Percentiles rank a stretch among this genome's conserved stretches.
These are phyloP conservation scores for Aspergillus fumigatiaffinis DNA, from an alignment of 2,329 filamentous ascomycete species.

Conservation along the genomic window DNA sequence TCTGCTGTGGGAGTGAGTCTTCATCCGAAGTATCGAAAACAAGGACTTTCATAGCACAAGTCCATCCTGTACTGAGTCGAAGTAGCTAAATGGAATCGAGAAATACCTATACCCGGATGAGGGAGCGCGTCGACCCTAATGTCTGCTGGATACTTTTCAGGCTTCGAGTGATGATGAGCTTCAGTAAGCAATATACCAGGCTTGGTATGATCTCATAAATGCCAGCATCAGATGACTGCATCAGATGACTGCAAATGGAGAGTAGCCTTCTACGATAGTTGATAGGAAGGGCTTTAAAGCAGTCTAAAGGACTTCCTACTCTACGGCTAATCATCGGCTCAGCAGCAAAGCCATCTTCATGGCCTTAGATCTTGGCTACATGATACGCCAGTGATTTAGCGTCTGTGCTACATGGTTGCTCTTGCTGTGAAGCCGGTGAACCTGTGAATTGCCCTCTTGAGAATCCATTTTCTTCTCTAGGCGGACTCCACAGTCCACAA, in stretches of 20 bases:
- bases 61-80: background rate
- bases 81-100: background rate
- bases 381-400: no score
- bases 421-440: background rate
- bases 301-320: background rate
- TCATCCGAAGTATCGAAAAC: background rate
- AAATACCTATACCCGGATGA: no score
- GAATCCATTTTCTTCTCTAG: background rate
- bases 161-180: background rate
- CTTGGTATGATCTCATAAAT: background rate
- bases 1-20: background rate
- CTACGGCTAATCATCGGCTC: slow-evolving; percentile 8
- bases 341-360: background rate
- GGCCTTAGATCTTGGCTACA: no score
- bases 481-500: background rate
- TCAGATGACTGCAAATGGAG: no score
- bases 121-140: background rate
- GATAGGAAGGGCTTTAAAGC: background rate
- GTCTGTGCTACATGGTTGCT: no score
- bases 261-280: no score
- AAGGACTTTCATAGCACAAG: background rate
- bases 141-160: background rate
- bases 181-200: background rate
- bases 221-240: no score
- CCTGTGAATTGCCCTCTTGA: no score